Base-by-base conservation (phyloP, 2,329 filamentous ascomycete genomes). In the Aspergillus eucalypticola region DNA sequence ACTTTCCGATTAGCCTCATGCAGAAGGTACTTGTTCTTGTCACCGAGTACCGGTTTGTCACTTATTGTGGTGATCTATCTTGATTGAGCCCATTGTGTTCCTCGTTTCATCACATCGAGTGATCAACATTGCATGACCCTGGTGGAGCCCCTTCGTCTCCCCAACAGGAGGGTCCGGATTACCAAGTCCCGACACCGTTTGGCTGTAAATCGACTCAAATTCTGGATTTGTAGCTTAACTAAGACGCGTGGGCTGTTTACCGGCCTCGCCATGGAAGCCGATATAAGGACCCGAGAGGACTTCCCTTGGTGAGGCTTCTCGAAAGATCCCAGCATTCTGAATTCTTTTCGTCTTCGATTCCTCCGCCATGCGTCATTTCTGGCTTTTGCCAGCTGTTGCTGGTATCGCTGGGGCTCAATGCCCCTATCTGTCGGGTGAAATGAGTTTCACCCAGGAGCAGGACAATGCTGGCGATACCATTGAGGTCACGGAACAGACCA, bases 401-500 rank as follows among this genome's bases (percentile, higher is more conserved):
- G 53, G 53, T 11, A 39, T 55, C 17, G 53, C 53, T 13, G 25
- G 41, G 53, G 53, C 53, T 19, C 53, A 55, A 55, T 55, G 53
- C 39, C 53, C 53, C 10, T 55, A 44, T 11, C 25, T 55, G n/a
- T 55, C 53, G 2, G 53, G 53, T 5, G 41, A 55, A 17, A 55
- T 55, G 53, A 32, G 53, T 11, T 55, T 55, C 53, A 55, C 53
- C 3, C n/a, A 55, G 41, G 23, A 44, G 29, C 23, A 23, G 8
- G 53, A 55, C 41, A 46, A 55, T 41, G n/a, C 53, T 8, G 32
- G 51, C 17, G 65, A 69, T 60, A 72, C 72, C 10, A 60, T 67
- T 11, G 58, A 58, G 2, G 66, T 66, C 10, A 74, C 73, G 0
- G 75, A 79, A 42, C 65, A 76, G 13, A 78, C 77, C 54, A 64